Base-by-base conservation (phyloP, 495 filamentous ascomycete genomes). In the Penicillium pulvis region DNA sequence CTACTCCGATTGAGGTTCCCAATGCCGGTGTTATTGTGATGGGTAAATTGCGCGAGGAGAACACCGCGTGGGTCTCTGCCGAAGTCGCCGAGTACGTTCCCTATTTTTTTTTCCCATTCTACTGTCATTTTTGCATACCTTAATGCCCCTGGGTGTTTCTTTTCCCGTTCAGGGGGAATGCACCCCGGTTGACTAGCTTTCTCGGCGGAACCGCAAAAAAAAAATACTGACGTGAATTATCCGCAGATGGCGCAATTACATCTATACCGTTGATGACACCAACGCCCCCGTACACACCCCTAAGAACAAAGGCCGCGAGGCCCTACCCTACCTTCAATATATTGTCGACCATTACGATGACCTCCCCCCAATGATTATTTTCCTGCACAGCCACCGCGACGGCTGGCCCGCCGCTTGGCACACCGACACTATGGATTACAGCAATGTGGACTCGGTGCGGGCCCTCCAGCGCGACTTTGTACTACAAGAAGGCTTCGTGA, bases 291-390 rank as follows among this genome's bases (percentile, higher is more conserved):
- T 64, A 28, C 75, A 76, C 61, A 79, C 77, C 6, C 74, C 72
- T 19, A 71, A 60, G 56, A 81, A 81, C 65, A 79, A 81, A 56
- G 78, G 78, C 45, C 75, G 70, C 59, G 78, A 81, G 59, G 67
- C 72, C 30, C 71, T 78, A n/a, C 75, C 73, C 31, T 81, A 81
- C 62, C 75, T 81, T 19, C 73, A 78, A 57, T 81, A 72, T 59
- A 69, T 81, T 36, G 63, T 81, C 57, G 75, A 81, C 35, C 75
- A 81, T 55, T 81, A 81, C 56, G 47, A 77, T 55, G 67, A 75
- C 49, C 75, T 81, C 51, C 76, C 78, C 11, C 56, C 62, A 0
- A 62, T 69, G 6, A 71, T 78, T 16, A 63, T 76, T 23, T 81
- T 81, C 72, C 59, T 81, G 4, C 78, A 81, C 67, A 65, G 64